Evolutionary conservation across 495 filamentous ascomycete genomes (phyloP).

Genomic region (Penicillium longicatenatum): DNA sequence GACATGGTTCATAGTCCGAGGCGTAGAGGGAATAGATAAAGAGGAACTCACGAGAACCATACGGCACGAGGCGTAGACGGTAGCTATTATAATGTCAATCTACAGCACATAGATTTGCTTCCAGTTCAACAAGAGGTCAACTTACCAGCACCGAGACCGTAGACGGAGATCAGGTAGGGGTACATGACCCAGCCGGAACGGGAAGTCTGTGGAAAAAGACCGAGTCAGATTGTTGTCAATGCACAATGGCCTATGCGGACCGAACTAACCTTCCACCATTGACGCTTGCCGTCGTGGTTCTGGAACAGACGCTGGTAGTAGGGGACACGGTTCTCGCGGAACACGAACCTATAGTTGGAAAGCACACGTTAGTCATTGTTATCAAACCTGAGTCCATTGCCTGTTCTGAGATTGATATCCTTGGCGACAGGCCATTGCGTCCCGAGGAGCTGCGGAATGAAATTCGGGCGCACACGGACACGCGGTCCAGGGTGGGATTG

Average conservation of each 20-base stretch:
- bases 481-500: constrained; percentile 7
- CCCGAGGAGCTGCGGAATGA: constrained; percentile 17
- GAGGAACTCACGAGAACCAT: constrained; percentile 53
- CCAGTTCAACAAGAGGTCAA: constrained; percentile 45
- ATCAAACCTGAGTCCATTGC: neutral
- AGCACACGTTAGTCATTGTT: constrained; percentile 12
- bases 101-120: constrained; percentile 8
- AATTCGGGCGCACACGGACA: constrained; percentile 21
- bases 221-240: constrained; percentile 16
- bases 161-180: constrained; percentile 74
- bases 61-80: constrained; percentile 60
- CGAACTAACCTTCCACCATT: constrained; percentile 83
- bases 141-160: constrained; percentile 54
- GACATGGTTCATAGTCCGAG: neutral
- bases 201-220: constrained; percentile 48
- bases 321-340: constrained; percentile 85
- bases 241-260: constrained; percentile 4
- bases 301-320: constrained; percentile 84
- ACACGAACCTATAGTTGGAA: constrained; percentile 56
- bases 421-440: constrained; percentile 25
- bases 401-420: neutral
- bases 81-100: constrained; percentile 39
- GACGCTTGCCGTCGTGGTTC: constrained; percentile 73
- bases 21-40: neutral
- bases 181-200: constrained; percentile 67